phyloP scores from a whole-genome alignment of 129 eudicot genomes.

The Ambrosia artemisiifolia region DNA sequence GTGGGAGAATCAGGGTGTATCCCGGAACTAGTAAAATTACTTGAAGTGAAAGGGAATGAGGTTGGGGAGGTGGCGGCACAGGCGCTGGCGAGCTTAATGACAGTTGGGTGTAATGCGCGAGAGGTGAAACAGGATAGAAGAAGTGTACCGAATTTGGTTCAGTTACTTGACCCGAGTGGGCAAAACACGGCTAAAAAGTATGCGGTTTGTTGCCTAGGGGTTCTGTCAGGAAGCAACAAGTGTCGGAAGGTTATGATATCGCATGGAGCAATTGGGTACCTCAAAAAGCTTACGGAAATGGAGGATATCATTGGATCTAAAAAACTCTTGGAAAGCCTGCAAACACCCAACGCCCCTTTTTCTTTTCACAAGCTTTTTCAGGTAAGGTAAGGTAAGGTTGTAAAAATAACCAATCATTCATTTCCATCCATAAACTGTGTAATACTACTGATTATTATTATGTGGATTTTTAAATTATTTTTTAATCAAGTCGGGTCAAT shows the following conservation, averaged over 20 bases:
- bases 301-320: slow-evolving; percentile 89
- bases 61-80: slow-evolving; percentile 80
- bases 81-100: slow-evolving; percentile 58
- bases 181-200: slow-evolving; percentile 86
- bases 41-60: slow-evolving; percentile 61
- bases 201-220: slow-evolving; percentile 59
- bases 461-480: too few relatives aligned
- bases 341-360: too few relatives aligned
- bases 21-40: slow-evolving; percentile 58
- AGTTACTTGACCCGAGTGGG: slow-evolving; percentile 74
- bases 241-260: slow-evolving; percentile 89
- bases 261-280: slow-evolving; percentile 86
- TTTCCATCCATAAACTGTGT: too few relatives aligned
- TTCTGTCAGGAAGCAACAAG: slow-evolving; percentile 61
- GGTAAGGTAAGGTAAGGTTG: too few relatives aligned
- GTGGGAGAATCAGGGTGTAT: slow-evolving; percentile 84
- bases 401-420: too few relatives aligned
- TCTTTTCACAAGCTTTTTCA: slow-evolving; percentile 61
- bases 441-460: too few relatives aligned
- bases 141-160: slow-evolving; percentile 83
- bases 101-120: slow-evolving; percentile 47
- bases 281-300: slow-evolving; percentile 77
- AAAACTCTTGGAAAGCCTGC: slow-evolving; percentile 71
- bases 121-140: slow-evolving; percentile 64
- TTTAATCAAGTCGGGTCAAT: too few relatives aligned